Evolutionary conservation across 768 basidiomycete genomes (phyloP).

Genomic region (Suillus luteus): DNA sequence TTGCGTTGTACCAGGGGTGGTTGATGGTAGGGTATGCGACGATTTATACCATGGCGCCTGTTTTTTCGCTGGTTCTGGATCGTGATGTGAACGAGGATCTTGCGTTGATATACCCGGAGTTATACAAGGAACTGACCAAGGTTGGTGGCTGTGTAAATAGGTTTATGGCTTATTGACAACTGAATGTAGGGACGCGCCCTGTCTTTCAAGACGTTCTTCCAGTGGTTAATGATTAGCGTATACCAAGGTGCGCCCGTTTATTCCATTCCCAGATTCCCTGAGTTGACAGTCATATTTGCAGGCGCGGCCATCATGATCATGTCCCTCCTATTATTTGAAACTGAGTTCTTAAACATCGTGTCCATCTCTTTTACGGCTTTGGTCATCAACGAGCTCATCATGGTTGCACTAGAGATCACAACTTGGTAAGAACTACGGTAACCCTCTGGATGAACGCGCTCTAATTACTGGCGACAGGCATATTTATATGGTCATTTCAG

Average conservation of each 20-base stretch:
- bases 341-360: slow-evolving; percentile 96
- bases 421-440: slow-evolving; percentile 66
- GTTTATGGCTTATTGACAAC: slow-evolving; percentile 9
- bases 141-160: slow-evolving; percentile 39
- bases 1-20: slow-evolving; percentile 98
- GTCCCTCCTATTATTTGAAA: slow-evolving; percentile 94
- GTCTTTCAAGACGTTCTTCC: slow-evolving; percentile 98
- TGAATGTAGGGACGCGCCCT: slow-evolving; percentile 80
- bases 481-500: slow-evolving; percentile 90
- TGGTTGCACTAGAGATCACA: slow-evolving; percentile 98
- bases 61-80: slow-evolving; percentile 96
- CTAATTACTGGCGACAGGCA: slow-evolving; percentile 57
- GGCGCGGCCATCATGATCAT: slow-evolving; percentile 99
- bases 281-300: slow-evolving; percentile 29
- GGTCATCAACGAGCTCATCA: slow-evolving; percentile 95
- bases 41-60: slow-evolving; percentile 97
- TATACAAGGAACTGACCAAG: slow-evolving; percentile 98
- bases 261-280: slow-evolving; percentile 7
- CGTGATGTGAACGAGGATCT: slow-evolving; percentile 95
- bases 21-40: slow-evolving; percentile 96
- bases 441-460: neutral
- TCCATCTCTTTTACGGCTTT: slow-evolving; percentile 97
- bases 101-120: slow-evolving; percentile 92
- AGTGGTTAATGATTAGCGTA: slow-evolving; percentile 95
- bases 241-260: slow-evolving; percentile 75